Evolutionary conservation across 768 basidiomycete species (phyloP), one percentile per base, ranked within the genome.

Genomic region (Paxillus rubicundulus): DNA sequence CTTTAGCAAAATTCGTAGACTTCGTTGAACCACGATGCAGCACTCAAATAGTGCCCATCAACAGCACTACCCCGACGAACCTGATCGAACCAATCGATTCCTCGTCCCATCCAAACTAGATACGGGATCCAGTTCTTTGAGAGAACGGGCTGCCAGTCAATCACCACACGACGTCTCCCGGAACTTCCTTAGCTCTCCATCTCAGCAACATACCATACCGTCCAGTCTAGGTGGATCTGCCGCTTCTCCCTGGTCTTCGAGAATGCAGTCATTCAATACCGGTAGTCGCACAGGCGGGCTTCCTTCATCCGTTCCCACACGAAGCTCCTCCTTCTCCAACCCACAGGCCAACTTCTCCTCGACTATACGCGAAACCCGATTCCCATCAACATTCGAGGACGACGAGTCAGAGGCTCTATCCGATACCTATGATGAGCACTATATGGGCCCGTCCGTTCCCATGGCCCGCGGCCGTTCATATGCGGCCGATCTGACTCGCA

Each of bases 371-470:
- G 86, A 85, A 49, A 70, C 75, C 7, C 72, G 82, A 30, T 90
- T 91, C 67, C 79, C 85, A 5, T 88, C 86, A 20, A 91, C 87
- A 1, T 82, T 87, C 59, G 89, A 91, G 71, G 88, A 91, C 59
- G 89, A 91, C 66, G 89, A 91, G 69, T 81, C 80, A 1, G 86
- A 87, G 48, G 71, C 70, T 5, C 70, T 82, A 20, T 80, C 79
- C 45, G 85, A 87, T 63, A 78, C 77, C 41, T 84, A 84, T 61
- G 85, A 86, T 41, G 81, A 85, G 32, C 75, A 71, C 41, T 82
- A 72, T 58, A 65, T 79, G 5, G 74, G 72, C 28, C 69, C 80
- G 4, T 76, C 78, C 16, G 64, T 78, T 17, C 52, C 70, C 40
- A 52, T 57, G 27, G 63, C 70, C 34, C 75, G 85, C 32, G 84